Conservation (phyloP, 2,329 filamentous ascomycete genomes). For the Phaeosphaeria sp. region DNA sequence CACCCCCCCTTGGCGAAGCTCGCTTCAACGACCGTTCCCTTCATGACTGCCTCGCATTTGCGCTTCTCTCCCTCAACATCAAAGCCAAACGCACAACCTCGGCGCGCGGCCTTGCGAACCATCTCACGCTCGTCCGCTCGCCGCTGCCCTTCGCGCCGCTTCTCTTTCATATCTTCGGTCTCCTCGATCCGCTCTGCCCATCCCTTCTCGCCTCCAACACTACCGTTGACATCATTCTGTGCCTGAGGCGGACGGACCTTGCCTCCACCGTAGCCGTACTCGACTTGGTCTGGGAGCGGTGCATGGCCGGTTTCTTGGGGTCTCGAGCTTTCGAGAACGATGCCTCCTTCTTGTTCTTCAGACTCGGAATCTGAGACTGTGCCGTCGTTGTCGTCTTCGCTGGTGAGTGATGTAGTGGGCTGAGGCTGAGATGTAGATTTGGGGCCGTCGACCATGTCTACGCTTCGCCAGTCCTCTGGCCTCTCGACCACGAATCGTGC, state of each 20-base stretch:
- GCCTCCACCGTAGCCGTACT: conserved; percentile 38
- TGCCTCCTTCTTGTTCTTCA: conserved; percentile 20
- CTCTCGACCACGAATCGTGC: conserved; percentile 48
- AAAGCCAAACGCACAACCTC: conserved; percentile 65
- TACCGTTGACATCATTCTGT: conserved; percentile 62
- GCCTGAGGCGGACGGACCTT: conserved; percentile 50
- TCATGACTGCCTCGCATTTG: conserved; percentile 66
- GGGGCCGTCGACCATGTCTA: conserved; percentile 53
- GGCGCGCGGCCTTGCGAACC: conserved; percentile 67
- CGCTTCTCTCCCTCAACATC: conserved; percentile 40
- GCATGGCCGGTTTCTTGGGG: neutral
- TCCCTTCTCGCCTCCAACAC: conserved; percentile 63
- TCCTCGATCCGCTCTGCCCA: conserved; percentile 60
- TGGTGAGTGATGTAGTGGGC: conserved; percentile 5
- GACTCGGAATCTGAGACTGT: conserved; percentile 21
- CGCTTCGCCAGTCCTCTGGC: conserved; percentile 50
- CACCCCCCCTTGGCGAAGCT: conserved; percentile 68
- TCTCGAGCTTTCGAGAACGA: conserved; percentile 14
- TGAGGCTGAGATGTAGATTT: conserved; percentile 3
- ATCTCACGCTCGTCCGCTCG: conserved; percentile 61
- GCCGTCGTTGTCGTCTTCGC: conserved; percentile 18
- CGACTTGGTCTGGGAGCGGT: conserved; percentile 15
- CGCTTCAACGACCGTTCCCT: conserved; percentile 63
- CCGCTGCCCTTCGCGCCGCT: conserved; percentile 58
- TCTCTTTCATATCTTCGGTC: conserved; percentile 59